Evolutionary conservation across 208 protist genomes (phyloP), one percentile per base, ranked within the genome.

Genomic region (Wallacemonas sp.): DNA sequence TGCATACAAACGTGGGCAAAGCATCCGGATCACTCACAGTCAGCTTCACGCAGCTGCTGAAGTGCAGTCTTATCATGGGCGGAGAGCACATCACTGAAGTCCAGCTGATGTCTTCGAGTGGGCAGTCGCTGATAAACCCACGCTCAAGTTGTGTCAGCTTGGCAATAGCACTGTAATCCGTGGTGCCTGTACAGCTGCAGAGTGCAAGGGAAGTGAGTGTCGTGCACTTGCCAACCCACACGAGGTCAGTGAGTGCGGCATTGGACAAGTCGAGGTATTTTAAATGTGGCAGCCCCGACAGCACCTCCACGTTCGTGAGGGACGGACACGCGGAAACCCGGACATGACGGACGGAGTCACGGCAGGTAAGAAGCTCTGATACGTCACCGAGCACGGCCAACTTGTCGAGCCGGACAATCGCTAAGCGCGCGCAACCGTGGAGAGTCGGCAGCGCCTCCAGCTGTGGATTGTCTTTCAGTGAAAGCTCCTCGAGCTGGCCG

Each of bases 111-210:
- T 24, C 47, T 9, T 55, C 11, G 21, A 55, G 47, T 6, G 47
- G 23, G 17, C 47, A 55, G 21, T 26, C 26, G 3, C 6, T 17
- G 26, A 55, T 32, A 23, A 11, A 30, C 23, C 24, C 19, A 26
- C 6, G 21, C 23, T 30, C 6, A 3, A 55, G 47, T 11, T 30
- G 47, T 17, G 26, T 16, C 47, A 55, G 26, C 24, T 55, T 55
- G 11, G 26, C 47, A n/a, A 55, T 55, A 8, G 5, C 4, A 55
- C 47, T 55, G 26, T 55, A 55, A 32, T 55, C 47, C 6, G 47
- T 32, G 26, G 24, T 33, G 24, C 47, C 47, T 6, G n/a, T 55
- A 17, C 47, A 55, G 24, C 6, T 8, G 0, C 2, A 30, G 8
- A 55, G 17, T 32, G 16, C 0, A 4, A 55, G 47, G 47, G 4